Evolutionary conservation across 192 early-diverging fungal species (phyloP).

Genomic region (Lobosporangium transversale): DNA sequence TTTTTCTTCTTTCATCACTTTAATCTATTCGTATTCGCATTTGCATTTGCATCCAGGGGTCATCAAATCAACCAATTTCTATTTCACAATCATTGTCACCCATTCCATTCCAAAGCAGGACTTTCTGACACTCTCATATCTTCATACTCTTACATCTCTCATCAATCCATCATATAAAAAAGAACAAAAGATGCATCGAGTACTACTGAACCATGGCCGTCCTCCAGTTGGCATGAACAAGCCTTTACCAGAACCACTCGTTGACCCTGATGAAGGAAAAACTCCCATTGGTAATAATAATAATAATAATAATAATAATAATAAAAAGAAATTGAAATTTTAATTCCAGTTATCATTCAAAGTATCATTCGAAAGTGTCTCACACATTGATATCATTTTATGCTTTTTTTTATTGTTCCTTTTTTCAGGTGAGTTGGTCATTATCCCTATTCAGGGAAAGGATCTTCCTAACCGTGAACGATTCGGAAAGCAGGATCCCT

Average conservation of each 20-base stretch:
- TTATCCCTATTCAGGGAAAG: conserved; percentile 50
- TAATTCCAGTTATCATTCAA: neutral
- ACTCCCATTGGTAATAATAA: conserved; percentile 43
- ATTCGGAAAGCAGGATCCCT: conserved; percentile 68
- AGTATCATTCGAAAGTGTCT: no score
- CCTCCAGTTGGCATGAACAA: conserved; percentile 36
- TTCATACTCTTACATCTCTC: no score
- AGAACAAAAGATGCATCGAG: no score
- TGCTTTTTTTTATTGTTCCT: neutral
- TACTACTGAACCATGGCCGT: conserved; percentile 23
- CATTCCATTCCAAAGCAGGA: no score
- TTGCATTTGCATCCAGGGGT: no score
- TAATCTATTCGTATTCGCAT: no score
- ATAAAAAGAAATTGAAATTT: neutral
- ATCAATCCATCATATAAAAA: no score
- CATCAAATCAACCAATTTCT: no score
- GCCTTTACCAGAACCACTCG: conserved; percentile 46
- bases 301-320: neutral
- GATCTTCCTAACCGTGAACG: conserved; percentile 47
- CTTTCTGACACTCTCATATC: no score
- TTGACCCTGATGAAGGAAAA: conserved; percentile 51
- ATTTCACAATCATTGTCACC: no score
- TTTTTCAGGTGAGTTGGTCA: conserved; percentile 37
- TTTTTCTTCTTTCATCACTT: no score
- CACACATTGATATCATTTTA: no score